Percentiles rank a stretch among this genome's conserved stretches.
These are phyloP conservation scores for Skeletonema marinoi DNA, from an alignment of 108 stramenopile genomes.

Conservation along the genomic window DNA sequence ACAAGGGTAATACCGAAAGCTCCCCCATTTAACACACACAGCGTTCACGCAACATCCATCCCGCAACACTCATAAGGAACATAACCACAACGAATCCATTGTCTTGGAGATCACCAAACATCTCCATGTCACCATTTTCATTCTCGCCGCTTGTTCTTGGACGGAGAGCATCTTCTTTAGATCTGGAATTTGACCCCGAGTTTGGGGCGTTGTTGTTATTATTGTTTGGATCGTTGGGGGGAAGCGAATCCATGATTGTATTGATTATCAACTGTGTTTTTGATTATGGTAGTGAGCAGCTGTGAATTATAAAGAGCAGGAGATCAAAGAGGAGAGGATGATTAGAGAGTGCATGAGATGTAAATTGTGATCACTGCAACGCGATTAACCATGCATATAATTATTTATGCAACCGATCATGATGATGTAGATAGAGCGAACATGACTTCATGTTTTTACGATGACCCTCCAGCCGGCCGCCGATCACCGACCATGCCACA, in stretches of 20 bases:
- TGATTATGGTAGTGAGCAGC: background rate
- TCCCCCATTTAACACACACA: slow-evolving; percentile 66
- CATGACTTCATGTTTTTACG: no score
- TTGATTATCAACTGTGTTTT: slow-evolving; percentile 1
- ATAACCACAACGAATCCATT: slow-evolving; percentile 78
- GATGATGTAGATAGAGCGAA: no score
- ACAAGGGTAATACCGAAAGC: background rate
- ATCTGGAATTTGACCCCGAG: slow-evolving; percentile 5
- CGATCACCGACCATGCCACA: background rate
- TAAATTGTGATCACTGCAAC: background rate
- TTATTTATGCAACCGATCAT: background rate
- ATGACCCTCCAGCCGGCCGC: no score
- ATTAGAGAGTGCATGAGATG: background rate
- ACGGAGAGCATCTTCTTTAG: slow-evolving; percentile 56
- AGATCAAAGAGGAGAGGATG: background rate
- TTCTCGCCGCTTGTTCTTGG: slow-evolving; percentile 41
- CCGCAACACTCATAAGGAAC: slow-evolving; percentile 79
- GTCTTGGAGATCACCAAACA: slow-evolving; percentile 77
- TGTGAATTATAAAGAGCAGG: background rate
- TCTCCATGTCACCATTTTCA: slow-evolving; percentile 70
- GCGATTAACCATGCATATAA: background rate
- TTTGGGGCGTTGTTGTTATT: slow-evolving; percentile 45
- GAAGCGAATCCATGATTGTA: slow-evolving; percentile 68
- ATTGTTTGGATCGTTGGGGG: slow-evolving; percentile 82
- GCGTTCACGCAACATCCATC: slow-evolving; percentile 80